These are phyloP conservation scores for Candida berthetii DNA, from an alignment of 805 yeast species.

Conservation along the genomic window DNA sequence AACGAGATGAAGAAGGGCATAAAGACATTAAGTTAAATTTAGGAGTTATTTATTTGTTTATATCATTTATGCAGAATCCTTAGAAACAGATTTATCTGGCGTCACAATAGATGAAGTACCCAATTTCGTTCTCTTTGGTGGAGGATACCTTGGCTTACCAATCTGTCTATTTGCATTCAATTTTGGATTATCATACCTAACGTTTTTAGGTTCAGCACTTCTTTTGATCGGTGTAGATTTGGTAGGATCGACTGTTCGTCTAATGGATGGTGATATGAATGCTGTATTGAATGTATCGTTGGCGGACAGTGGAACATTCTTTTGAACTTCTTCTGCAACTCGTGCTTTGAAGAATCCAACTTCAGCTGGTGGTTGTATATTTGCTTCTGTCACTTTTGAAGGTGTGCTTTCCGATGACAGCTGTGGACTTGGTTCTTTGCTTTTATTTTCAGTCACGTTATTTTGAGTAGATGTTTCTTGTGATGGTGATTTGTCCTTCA, in stretches of 20 bases:
- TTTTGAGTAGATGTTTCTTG: neutral
- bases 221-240: constrained; percentile 61
- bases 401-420: neutral
- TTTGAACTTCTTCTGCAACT: constrained; percentile 51
- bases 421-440: neutral
- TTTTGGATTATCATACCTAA: constrained; percentile 21
- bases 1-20: no score
- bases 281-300: constrained; percentile 48
- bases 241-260: constrained; percentile 59
- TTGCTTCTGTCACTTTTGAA: constrained; percentile 8
- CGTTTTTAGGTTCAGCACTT: constrained; percentile 12
- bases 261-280: constrained; percentile 48
- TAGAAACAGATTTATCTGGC: neutral
- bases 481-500: neutral
- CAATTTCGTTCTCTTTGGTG: constrained; percentile 9
- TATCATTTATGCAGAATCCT: no score
- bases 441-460: neutral
- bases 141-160: constrained; percentile 21
- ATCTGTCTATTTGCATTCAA: constrained; percentile 19
- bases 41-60: no score
- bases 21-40: no score
- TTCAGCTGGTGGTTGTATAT: neutral
- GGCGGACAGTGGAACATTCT: constrained; percentile 28
- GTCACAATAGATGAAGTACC: neutral
- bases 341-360: constrained; percentile 58